Evolutionary conservation across 2,329 filamentous ascomycete species (phyloP), one percentile per base, ranked within the genome.

Genomic region (Trichoderma cornu-damae): DNA sequence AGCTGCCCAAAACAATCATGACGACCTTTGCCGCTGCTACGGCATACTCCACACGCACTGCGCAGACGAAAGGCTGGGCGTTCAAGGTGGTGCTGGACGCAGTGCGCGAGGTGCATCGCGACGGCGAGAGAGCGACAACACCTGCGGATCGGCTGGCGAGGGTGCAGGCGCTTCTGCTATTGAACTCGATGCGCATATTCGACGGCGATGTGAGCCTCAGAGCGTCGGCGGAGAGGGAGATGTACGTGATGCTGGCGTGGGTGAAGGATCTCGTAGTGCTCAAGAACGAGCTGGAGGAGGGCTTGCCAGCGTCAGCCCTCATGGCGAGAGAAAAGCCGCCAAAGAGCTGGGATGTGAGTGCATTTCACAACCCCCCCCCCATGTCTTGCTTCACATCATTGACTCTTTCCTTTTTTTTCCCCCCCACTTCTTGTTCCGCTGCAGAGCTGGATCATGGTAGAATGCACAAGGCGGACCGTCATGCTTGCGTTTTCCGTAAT

Each of bases 131-230:
- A 12, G 67, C 66, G 6, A 59, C 58, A 4, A 70, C 69, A 3
- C 67, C 67, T 0, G 59, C 63, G 1, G 73, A 77, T 40, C 76
- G 73, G 65, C 66, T 78, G 26, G 74, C 74, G 3, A 68, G 75
- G 11, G 68, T 75, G 3, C 76, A 78, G 62, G 76, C 75, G 1
- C 66, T 77, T 16, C 59, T 75, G 14, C 60, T 76, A 11, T 64
- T 76, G 28, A 73, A 77, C 59, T 66, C 70, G 2, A 73, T 78
- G 34, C 69, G 75, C 40, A 66, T 76, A 59, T 73, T 77, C 51
- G 75, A 77, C 38, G 76, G 75, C 0, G 75, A 78, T 50, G 58
- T 77, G 3, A 61, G 65, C 4, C 63, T 78, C 43, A 63, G 71
- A 18, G 69, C 73, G 1, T 67, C 76, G n/a, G 73, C 69, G 0